These are phyloP conservation scores for bread wheat (Triticum aestivum) DNA, from an alignment of 176 grass and related monocot species.

Conservation along the genomic window IWGSC_CS_RefSeq_v2.1 NC_057804.1:349930207-349930706, in stretches of 20 bases:
- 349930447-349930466: slow-evolving; percentile 54
- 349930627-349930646: slow-evolving; percentile 60
- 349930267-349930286: slow-evolving; percentile 96
- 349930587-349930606: slow-evolving; percentile 32
- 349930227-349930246: slow-evolving; percentile 15
- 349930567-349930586: slow-evolving; percentile 79
- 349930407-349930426: slow-evolving; percentile 72
- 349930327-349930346: slow-evolving; percentile 89
- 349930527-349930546: slow-evolving; percentile 92
- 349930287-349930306: slow-evolving; percentile 94
- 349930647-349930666: slow-evolving; percentile 63
- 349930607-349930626: slow-evolving; percentile 34
- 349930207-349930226: not conserved
- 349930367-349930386: slow-evolving; percentile 77
- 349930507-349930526: slow-evolving; percentile 70
- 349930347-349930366: slow-evolving; percentile 78
- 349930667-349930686: slow-evolving; percentile 57
- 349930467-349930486: slow-evolving; percentile 66
- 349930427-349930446: slow-evolving; percentile 62
- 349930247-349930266: slow-evolving; percentile 51
- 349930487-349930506: slow-evolving; percentile 86
- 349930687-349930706: slow-evolving; percentile 37
- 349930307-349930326: slow-evolving; percentile 96
- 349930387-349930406: slow-evolving; percentile 75
- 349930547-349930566: slow-evolving; percentile 67